Evolutionary conservation across 2,329 filamentous ascomycete genomes (phyloP), one percentile per base, ranked within the genome.

Genomic region (Apiospora rasikravindrae): DNA sequence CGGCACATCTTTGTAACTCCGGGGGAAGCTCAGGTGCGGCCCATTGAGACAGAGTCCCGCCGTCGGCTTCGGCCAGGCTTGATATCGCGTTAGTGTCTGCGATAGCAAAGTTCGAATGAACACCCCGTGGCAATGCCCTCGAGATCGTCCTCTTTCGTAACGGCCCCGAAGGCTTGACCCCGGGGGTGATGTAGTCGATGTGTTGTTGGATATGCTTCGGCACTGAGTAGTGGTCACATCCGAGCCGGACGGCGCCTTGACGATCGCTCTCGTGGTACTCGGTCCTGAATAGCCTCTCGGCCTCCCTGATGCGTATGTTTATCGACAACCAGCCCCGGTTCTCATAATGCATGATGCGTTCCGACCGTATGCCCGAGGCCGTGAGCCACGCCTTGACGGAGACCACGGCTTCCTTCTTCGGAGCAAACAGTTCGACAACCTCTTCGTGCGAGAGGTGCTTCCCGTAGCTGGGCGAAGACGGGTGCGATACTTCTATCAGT

Each of bases 141-240:
- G 61, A 66, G 37, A 70, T 10, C 3, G 40, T 37, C n/a, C 71
- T 49, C 64, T 71, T 73, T 47, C 37, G 61, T 64, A 73, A 29
- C 3, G 22, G 69, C 67, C 73, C 70, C 14, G 75, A 76, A 16
- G 86, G 78, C 74, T 85, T 86, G 70, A 86, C 81, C 14, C 85
- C 85, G 1, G 86, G 86, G 7, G 83, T 86, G 45, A 88, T 82
- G 74, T 86, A 87, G 78, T 87, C 86, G 72, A 88, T 81, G 71
- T 86, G 84, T 37, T 80, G 72, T 68, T 45, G 64, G 1, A 71
- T 10, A 16, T 64, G 70, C 33, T 44, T 42, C 6, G 70, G 70
- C 8, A 71, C 45, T n/a, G 29, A 69, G 66, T 71, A 71, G 10
- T 29, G 1, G 33, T 66, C 61, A 8, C 61, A 66, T 16, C 70